Percentiles rank a stretch among this genome's conserved stretches.
These are phyloP conservation scores for Salix exigua DNA, from an alignment of 345 rosid species.

Conservation along the genomic window DNA sequence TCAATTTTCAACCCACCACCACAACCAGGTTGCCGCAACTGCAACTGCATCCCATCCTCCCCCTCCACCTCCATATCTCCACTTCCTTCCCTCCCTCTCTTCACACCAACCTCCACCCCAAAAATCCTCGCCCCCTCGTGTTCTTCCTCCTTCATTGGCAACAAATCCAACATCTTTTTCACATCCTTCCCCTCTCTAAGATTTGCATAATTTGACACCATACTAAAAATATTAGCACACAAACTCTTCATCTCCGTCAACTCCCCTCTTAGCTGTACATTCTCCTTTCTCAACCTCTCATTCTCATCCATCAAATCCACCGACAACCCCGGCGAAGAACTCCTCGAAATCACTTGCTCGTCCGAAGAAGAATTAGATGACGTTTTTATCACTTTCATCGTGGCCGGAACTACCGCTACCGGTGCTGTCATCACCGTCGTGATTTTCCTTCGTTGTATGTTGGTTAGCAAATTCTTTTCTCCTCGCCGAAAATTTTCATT, in stretches of 20 bases:
- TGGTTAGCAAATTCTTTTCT: slow-evolving; percentile 61
- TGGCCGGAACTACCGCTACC: slow-evolving; percentile 11
- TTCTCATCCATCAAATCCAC: slow-evolving; percentile 40
- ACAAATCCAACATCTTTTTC: not conserved
- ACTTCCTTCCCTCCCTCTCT: slow-evolving; percentile 16
- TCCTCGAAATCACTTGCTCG: slow-evolving; percentile 23
- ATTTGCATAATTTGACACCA: slow-evolving; percentile 27
- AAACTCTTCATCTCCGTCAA: slow-evolving; percentile 33
- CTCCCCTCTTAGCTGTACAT: slow-evolving; percentile 28
- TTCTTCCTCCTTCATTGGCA: slow-evolving; percentile 6
- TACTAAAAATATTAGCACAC: slow-evolving; percentile 27
- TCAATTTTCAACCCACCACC: slow-evolving; percentile 8
- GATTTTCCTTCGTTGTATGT: slow-evolving; percentile 80
- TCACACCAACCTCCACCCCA: slow-evolving; percentile 19
- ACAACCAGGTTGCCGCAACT: slow-evolving; percentile 1
- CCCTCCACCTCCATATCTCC: not conserved
- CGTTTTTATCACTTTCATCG: slow-evolving; percentile 27
- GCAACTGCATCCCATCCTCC: not conserved
- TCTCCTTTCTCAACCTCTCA: slow-evolving; percentile 42
- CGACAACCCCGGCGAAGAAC: slow-evolving; percentile 19
- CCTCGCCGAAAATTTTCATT: slow-evolving; percentile 75
- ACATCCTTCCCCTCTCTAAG: not conserved
- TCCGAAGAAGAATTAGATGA: slow-evolving; percentile 32
- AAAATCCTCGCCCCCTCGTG: slow-evolving; percentile 13
- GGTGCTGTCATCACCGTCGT: slow-evolving; percentile 6